These are phyloP conservation scores for Fusarium lateritium DNA, from an alignment of 2,329 filamentous ascomycete genomes.

Conservation along the genomic window DNA sequence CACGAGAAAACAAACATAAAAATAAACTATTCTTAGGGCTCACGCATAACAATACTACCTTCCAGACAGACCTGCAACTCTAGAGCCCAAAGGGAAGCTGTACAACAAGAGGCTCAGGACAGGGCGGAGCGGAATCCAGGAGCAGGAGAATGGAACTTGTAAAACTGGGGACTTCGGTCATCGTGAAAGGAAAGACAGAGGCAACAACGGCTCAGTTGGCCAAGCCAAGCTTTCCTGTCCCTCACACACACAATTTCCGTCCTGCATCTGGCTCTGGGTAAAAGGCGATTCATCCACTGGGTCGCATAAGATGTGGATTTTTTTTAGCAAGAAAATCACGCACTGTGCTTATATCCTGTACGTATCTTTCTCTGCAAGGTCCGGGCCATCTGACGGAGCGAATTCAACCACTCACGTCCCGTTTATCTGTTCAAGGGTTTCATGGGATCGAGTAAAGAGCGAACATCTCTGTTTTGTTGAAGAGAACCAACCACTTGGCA, in stretches of 20 bases:
- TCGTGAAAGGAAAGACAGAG: constrained; percentile 26
- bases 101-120: constrained; percentile 21
- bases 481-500: background rate
- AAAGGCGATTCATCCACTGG: constrained; percentile 38
- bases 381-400: constrained; percentile 5
- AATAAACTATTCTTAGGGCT: constrained; percentile 21
- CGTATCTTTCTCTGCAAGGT: constrained; percentile 5
- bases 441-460: constrained; percentile 11
- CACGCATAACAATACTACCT: background rate
- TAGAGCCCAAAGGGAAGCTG: constrained; percentile 34
- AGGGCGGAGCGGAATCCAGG: background rate
- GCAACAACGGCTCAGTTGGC: constrained; percentile 1
- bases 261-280: constrained; percentile 17
- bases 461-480: background rate
- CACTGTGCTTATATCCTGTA: constrained; percentile 37
- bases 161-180: constrained; percentile 27
- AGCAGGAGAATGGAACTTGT: constrained; percentile 5
- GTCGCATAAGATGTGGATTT: constrained; percentile 41
- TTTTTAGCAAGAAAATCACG: constrained; percentile 28
- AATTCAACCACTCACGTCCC: constrained; percentile 24
- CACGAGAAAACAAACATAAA: constrained; percentile 3
- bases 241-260: constrained; percentile 33
- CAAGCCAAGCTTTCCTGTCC: constrained; percentile 21
- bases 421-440: constrained; percentile 10
- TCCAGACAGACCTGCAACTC: constrained; percentile 13